A percentile compares a stretch with the other conserved stretches of the same genome.
Evolutionary conservation across 1,284 basidiomycete genomes (phyloP).

Genomic region (Trichosporon sp.): DNA sequence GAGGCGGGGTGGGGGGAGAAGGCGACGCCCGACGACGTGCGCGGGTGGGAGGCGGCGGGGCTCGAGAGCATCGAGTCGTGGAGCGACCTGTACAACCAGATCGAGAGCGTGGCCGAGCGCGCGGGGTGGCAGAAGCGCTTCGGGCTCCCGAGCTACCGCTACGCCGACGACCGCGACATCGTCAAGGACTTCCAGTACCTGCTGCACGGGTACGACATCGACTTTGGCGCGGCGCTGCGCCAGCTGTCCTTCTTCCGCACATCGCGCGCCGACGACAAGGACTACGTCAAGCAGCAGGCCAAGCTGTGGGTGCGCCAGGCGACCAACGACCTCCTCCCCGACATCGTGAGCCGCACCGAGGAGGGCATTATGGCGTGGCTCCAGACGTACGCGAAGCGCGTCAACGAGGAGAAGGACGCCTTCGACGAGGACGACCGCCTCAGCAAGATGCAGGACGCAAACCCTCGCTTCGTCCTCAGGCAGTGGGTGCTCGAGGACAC

Average conservation of each 20-base stretch:
- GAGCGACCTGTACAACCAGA: slow-evolving; percentile 58
- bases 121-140: slow-evolving; percentile 70
- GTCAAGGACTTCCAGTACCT: slow-evolving; percentile 64
- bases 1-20: slow-evolving; percentile 61
- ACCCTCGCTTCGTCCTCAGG: slow-evolving; percentile 82
- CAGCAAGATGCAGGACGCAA: slow-evolving; percentile 52
- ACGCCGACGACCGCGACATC: slow-evolving; percentile 57
- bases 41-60: slow-evolving; percentile 61
- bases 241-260: slow-evolving; percentile 63
- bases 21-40: slow-evolving; percentile 60
- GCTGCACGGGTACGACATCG: slow-evolving; percentile 65
- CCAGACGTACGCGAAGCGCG: slow-evolving; percentile 60
- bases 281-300: slow-evolving; percentile 54
- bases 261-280: slow-evolving; percentile 29
- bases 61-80: slow-evolving; percentile 51
- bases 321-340: slow-evolving; percentile 53
- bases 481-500: slow-evolving; percentile 93
- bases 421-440: slow-evolving; percentile 33
- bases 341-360: slow-evolving; percentile 50
- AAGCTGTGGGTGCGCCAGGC: slow-evolving; percentile 53
- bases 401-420: slow-evolving; percentile 46
- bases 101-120: slow-evolving; percentile 60
- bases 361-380: slow-evolving; percentile 64
- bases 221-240: slow-evolving; percentile 80
- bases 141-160: slow-evolving; percentile 58